Base-by-base conservation (phyloP, 805 yeast species). In the Yamadazyma sp. region DNA sequence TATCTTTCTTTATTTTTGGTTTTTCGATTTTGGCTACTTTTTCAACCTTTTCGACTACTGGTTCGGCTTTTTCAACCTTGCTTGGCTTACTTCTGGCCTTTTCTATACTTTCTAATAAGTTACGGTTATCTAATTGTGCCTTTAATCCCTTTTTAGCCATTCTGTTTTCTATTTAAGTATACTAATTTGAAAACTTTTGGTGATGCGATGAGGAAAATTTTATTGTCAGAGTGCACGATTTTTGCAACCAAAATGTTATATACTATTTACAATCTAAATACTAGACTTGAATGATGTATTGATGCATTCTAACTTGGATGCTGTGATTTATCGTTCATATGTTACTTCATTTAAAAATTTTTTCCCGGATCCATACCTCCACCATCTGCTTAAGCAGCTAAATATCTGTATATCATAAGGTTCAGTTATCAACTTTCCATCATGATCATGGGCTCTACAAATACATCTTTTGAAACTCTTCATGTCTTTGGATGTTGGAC, bases 381-480 rank as follows among this genome's bases (percentile, higher is more conserved):
- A 84, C 89, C 89, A 84, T 41, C 79, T 68, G 21, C 76, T 66
- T 30, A 84, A 54, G 58, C 94, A 84, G 48, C 89, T 82, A 43
- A 72, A 76, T 4, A 74, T 54, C 40, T 68, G 52, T n/a, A 68
- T 56, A 35, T 69, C 67, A 41, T 75, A 62, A 29, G 68, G 61
- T 14, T 60, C 39, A 18, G 45, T 44, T 2, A 47, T 25, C 1
- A 39, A 27, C 7, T 47, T 42, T 7, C 45, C 46, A 17, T 49
- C 55, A 3, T 30, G 19, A 2, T 43, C 47, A 9, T 31, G 28
- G 4, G 55, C 48, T 27, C 48, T 49, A 42, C 73, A 67, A 9
- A 64, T 49, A 37, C 73, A 68, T 36, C 70, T 48, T 39, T 67
- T 66, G 13, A 58, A 48, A 11, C 60, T 48, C 7, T 43, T 37